phyloP scores from a whole-genome alignment of 2,329 filamentous ascomycete species.

The Aquanectria penicillioides region DNA sequence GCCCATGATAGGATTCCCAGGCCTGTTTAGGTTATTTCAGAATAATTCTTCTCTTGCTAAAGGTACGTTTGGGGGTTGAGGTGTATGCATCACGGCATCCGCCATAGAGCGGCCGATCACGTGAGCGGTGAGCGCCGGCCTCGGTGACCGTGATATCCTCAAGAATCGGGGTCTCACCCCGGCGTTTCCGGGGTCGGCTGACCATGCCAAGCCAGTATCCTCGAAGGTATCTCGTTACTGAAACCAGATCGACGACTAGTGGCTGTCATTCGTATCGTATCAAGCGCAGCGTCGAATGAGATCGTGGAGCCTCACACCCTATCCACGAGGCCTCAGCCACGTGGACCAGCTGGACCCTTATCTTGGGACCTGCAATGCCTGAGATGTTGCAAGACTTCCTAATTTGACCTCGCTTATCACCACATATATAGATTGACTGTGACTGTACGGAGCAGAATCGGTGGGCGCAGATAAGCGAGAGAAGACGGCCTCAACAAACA shows the following conservation, averaged over 20 bases:
- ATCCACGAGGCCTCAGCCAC: conserved; percentile 6
- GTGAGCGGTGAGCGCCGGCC: conserved; percentile 2
- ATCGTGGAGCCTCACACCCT: neutral
- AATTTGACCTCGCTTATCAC: neutral
- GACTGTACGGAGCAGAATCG: neutral
- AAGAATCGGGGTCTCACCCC: neutral
- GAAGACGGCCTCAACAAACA: neutral
- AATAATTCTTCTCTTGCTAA: no score
- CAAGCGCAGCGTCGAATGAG: neutral
- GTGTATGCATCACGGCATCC: no score
- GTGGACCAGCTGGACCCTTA: conserved; percentile 8
- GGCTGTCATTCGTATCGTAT: neutral
- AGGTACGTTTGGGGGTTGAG: no score
- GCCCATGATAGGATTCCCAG: no score
- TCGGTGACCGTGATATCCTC: conserved; percentile 2
- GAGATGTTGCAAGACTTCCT: neutral
- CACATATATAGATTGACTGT: neutral
- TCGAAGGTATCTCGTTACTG: neutral
- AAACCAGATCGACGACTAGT: neutral
- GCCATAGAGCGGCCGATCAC: conserved; percentile 10
- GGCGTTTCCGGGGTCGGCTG: neutral
- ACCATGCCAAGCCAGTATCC: conserved; percentile 3
- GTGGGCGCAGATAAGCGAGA: neutral
- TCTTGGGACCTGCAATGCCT: conserved; percentile 8
- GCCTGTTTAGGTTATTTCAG: no score